Percentiles rank a stretch among this genome's conserved stretches.
Evolutionary conservation across 1,139 yeast species (phyloP).

Genomic region (Yamadazyma trypodendri): DNA sequence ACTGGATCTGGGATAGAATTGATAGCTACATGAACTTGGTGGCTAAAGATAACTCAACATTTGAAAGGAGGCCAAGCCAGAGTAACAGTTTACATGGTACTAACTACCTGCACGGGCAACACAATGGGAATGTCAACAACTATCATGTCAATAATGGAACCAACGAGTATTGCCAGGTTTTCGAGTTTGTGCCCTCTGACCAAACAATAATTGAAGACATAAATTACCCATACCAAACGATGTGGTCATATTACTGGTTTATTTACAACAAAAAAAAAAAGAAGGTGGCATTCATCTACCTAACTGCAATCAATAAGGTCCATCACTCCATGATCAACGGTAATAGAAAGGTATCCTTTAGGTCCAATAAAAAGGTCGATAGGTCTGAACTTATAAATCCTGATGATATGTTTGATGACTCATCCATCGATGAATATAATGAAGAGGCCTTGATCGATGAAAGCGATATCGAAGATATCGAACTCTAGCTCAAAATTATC

Average conservation of each 20-base stretch:
- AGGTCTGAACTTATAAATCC: slow-evolving; percentile 14
- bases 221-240: slow-evolving; percentile 66
- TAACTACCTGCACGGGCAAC: not conserved
- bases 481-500: slow-evolving; percentile 18
- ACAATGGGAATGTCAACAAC: not conserved
- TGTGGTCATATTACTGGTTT: slow-evolving; percentile 94
- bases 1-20: slow-evolving; percentile 86
- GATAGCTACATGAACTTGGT: slow-evolving; percentile 78
- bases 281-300: slow-evolving; percentile 81
- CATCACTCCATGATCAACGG: slow-evolving; percentile 38
- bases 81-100: not conserved
- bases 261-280: slow-evolving; percentile 87
- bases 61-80: slow-evolving; percentile 2
- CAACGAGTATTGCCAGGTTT: slow-evolving; percentile 64
- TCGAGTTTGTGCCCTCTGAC: slow-evolving; percentile 77
- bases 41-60: slow-evolving; percentile 18
- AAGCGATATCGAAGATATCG: slow-evolving; percentile 40
- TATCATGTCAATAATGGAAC: not conserved
- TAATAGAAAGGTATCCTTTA: slow-evolving; percentile 19
- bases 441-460: slow-evolving; percentile 31
- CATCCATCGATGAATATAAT: slow-evolving; percentile 24
- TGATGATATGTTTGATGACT: slow-evolving; percentile 21
- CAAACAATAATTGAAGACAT: slow-evolving; percentile 69
- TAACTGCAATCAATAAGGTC: slow-evolving; percentile 43
- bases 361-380: slow-evolving; percentile 9